Conservation (phyloP, 2,329 filamentous ascomycete genomes). For the Diaporthe vexans region DNA sequence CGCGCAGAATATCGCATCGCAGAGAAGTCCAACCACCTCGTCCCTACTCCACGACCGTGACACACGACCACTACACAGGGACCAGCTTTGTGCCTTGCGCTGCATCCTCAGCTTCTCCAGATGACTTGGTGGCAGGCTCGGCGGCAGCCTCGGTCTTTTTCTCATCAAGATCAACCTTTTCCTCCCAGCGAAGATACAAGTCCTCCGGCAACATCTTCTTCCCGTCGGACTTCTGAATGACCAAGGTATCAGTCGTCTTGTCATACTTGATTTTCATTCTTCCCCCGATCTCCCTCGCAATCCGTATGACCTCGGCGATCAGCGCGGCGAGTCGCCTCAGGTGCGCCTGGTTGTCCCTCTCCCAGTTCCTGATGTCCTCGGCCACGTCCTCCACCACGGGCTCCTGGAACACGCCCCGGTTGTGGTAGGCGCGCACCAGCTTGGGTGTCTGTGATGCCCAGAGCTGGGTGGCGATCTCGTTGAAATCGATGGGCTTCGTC, state of each 20-base stretch:
- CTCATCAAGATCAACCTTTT: neutral
- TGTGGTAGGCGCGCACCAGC: conserved; percentile 61
- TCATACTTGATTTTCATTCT: neutral
- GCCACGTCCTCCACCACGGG: conserved; percentile 54
- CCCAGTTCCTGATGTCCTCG: conserved; percentile 52
- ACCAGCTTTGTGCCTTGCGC: neutral
- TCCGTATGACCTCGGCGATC: neutral
- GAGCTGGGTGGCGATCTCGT: conserved; percentile 56
- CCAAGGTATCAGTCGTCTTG: neutral
- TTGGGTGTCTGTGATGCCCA: conserved; percentile 63
- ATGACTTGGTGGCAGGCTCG: neutral
- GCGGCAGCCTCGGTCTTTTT: neutral
- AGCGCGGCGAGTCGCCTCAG: conserved; percentile 49
- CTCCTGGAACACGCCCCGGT: conserved; percentile 51
- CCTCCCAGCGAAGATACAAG: neutral
- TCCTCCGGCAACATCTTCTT: neutral
- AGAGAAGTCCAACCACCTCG: neutral
- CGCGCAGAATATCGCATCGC: no score
- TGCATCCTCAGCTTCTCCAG: neutral
- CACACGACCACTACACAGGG: neutral
- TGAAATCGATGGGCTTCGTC: conserved; percentile 51
- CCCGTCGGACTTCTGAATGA: neutral
- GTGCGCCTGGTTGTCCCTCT: conserved; percentile 49
- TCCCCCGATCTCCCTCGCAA: neutral
- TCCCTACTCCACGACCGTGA: neutral